Base-by-base conservation (phyloP, 106 monocot species). In the Apostasia ramifera region DNA sequence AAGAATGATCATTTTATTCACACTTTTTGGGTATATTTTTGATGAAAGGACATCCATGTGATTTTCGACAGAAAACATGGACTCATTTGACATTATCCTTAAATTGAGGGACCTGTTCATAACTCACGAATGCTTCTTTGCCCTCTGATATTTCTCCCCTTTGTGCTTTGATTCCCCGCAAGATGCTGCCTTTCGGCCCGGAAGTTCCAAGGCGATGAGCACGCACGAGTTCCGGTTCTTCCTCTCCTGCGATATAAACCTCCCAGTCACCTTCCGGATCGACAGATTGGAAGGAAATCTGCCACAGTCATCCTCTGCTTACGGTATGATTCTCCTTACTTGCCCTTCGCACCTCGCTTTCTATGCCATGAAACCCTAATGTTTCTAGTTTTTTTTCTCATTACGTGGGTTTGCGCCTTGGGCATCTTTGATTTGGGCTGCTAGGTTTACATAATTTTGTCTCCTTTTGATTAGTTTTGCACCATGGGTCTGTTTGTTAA, bases 161-260 rank as follows among this genome's bases (percentile, higher is more conserved):
- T 26, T 26, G 26, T 26, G 26, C 26, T 26, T 26, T 26, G 26
- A 26, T 26, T 26, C 26, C 26, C 26, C 26, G 26, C 26, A 26
- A 26, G 26, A 26, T 26, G 26, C 26, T 26, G 26, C 26, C 26
- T 26, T 26, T 26, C 26, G 26, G 26, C 26, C 26, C 26, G 26
- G 26, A 26, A 26, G 26, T 26, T 26, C 26, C 26, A 26, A 26
- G 26, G 9, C 52, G 57, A 93, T 89, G 84, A 83, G 60, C 63
- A 82, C 78, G 7, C 84, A 74, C 82, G 92, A 88, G 80, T 80
- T 78, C 74, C 81, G 92, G 1, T 92, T 97, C 79, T 92, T 97
- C 81, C 73, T 97, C 26, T 97, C 97, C n/a, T 87, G 92, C 82
- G 97, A 98, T 63, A 90, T 98, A 63, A 98, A 87, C 55, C 86